Evolutionary conservation across 1,139 yeast genomes (phyloP).

Genomic region (Suhomyces taliae): DNA sequence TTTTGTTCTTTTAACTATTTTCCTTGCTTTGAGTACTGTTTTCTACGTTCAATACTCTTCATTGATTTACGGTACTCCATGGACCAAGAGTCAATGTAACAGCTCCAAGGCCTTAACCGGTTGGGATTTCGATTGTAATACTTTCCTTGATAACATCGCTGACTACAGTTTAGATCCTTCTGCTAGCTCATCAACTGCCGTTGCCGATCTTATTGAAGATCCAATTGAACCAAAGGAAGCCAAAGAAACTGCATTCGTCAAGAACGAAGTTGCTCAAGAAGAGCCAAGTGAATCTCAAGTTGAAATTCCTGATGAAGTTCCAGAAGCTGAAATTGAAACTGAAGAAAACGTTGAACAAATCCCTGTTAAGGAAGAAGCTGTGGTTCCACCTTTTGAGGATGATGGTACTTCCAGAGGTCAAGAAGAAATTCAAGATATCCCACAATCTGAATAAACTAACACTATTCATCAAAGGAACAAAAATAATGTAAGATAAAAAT

Average conservation of each 20-base stretch:
- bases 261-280: conserved; percentile 2
- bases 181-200: conserved; percentile 1
- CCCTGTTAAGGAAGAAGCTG: conserved; percentile 12
- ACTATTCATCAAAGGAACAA: no score
- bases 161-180: conserved; percentile 23
- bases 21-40: conserved; percentile 51
- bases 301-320: neutral
- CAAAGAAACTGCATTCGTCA: conserved; percentile 23
- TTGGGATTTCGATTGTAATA: conserved; percentile 87
- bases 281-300: conserved; percentile 3
- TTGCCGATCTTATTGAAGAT: conserved; percentile 7
- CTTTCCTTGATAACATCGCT: conserved; percentile 40
- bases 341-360: conserved; percentile 4
- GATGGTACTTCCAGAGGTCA: conserved; percentile 15
- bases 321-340: neutral
- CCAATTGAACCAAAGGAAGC: conserved; percentile 24
- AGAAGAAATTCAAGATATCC: conserved; percentile 7
- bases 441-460: conserved; percentile 6
- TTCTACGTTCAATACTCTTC: conserved; percentile 71
- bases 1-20: conserved; percentile 43
- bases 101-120: conserved; percentile 56
- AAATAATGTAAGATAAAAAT: no score
- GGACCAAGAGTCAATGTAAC: conserved; percentile 73
- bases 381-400: conserved; percentile 27
- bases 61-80: conserved; percentile 73